phyloP scores from a whole-genome alignment of 2,329 filamentous ascomycete species.

The Colletotrichum sp. region DNA sequence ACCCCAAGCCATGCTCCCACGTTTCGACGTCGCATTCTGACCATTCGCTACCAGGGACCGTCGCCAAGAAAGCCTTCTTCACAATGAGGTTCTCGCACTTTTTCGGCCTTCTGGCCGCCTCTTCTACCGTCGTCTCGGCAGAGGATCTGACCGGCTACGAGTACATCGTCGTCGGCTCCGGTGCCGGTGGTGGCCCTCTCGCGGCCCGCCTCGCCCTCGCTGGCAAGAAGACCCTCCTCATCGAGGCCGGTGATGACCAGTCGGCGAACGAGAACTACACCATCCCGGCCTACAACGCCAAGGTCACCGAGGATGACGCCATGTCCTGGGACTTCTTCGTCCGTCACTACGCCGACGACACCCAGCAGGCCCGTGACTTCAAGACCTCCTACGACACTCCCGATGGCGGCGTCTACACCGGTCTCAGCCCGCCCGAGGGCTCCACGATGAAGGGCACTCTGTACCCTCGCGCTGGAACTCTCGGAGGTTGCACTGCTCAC shows the following conservation, averaged over 20 bases:
- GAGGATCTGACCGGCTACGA: slow-evolving; percentile 51
- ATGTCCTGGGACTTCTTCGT: slow-evolving; percentile 69
- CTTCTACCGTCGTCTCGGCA: slow-evolving; percentile 22
- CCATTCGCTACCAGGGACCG: background rate
- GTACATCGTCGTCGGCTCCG: slow-evolving; percentile 67
- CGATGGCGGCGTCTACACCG: slow-evolving; percentile 56
- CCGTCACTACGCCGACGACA: slow-evolving; percentile 62
- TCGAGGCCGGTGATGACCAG: slow-evolving; percentile 66
- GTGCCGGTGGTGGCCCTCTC: slow-evolving; percentile 63
- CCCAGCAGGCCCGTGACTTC: slow-evolving; percentile 57
- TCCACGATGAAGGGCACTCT: slow-evolving; percentile 57
- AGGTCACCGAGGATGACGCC: slow-evolving; percentile 59
- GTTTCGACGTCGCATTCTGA: background rate
- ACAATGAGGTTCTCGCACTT: slow-evolving; percentile 12
- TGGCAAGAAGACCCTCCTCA: slow-evolving; percentile 64
- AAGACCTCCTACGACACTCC: slow-evolving; percentile 64
- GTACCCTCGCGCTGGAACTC: slow-evolving; percentile 61
- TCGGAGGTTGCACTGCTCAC: slow-evolving; percentile 64
- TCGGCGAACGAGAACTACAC: slow-evolving; percentile 52
- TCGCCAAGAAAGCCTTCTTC: background rate
- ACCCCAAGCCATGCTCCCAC: background rate
- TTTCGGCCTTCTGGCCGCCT: slow-evolving; percentile 24
- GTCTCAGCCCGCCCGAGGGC: slow-evolving; percentile 55
- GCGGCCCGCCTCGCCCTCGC: slow-evolving; percentile 64
- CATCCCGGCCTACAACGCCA: slow-evolving; percentile 58